Evolutionary conservation across 495 filamentous ascomycete species (phyloP), one percentile per base, ranked within the genome.

Genomic region (Lasiosphaeria hispida): DNA sequence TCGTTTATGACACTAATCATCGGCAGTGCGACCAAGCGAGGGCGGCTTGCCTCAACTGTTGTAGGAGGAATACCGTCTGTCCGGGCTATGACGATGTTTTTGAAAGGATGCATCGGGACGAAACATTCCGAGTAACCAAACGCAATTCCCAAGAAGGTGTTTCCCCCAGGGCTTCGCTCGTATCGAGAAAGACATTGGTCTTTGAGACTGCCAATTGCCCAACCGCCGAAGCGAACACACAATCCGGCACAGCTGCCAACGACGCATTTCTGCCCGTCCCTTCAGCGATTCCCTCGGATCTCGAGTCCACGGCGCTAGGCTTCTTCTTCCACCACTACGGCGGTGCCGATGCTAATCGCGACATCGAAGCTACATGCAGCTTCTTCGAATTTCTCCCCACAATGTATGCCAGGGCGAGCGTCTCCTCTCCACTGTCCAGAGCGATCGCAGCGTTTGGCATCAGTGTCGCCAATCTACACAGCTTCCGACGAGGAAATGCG

Each of bases 311-410:
- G 18, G 44, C 44, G 18, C 18, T 48, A 23, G n/a, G 44, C 44
- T 48, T 48, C 17, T 48, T 48, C 44, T 48, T 48, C 44, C 44
- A 23, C 18, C 15, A 19, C 44, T 48, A 48, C 23, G 23, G 23
- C 13, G 44, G 44, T 23, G 44, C 17, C 18, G 33, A 30, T 10
- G 18, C 44, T n/a, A 48, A 30, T 11, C n/a, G 15, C 15, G 44
- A 30, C 7, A 8, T 48, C 15, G n/a, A 48, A 7, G 44, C 44
- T 11, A 48, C 44, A 19, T 48, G 44, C 44, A 23, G 15, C 18
- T 48, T 48, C 44, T 48, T 48, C 17, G 44, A 19, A 48, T 23
- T 48, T 19, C 15, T 48, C 18, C 44, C 44, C 6, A 5, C 15
- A 19, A 8, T 48, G 15, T 48, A 48, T 23, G 44, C 44, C 15